Base-by-base conservation (phyloP, 306 rosid species). In the Sicyos edulis region DNA sequence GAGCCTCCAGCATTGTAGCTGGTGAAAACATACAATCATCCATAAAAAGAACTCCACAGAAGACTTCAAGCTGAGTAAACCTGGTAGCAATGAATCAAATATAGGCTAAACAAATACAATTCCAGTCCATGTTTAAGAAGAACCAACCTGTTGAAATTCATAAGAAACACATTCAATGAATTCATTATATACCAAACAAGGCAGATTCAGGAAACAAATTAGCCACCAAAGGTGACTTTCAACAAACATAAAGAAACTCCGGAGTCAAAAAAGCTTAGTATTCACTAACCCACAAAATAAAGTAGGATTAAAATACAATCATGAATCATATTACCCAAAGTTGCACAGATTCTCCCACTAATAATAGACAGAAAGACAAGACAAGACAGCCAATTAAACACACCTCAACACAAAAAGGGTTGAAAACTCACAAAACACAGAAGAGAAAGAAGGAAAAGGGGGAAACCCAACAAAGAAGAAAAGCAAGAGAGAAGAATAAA, bases 21-120 rank as follows among this genome's bases (percentile, higher is more conserved):
- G 88, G 81, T 58, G 96, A 81, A 72, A 78, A 76, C 74, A 73
- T 88, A 71, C 80, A 85, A 75, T 90, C 96, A 29, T 87, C 88
- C 96, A 90, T 92, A 74, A 74, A 67, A 45, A 67, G 1, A 45
- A 58, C 47, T 70, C 81, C 66, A 61, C 20, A 32, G 65, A 61
- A 70, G 76, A 51, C 42, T 34, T 79, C 75, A 68, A 68, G 59
- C 64, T 42, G 26, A 15, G 15, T 26, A 59, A 29, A 44, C 37
- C 17, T 68, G 13, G 20, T 49, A 68, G 14, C 8, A 49, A 57
- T 29, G 73, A 69, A 15, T 26, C 45, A 16, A 8, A 42, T 14
- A 9, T 73, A 58, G 57, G 52, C 34, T 69, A 10, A 75, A 47
- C 73, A 75, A 40, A 68, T 24, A 24, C 59, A 50, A 69, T 69